phyloP scores from a whole-genome alignment of 2,329 filamentous ascomycete species.

The Chrysoporthe cubensis region DNA sequence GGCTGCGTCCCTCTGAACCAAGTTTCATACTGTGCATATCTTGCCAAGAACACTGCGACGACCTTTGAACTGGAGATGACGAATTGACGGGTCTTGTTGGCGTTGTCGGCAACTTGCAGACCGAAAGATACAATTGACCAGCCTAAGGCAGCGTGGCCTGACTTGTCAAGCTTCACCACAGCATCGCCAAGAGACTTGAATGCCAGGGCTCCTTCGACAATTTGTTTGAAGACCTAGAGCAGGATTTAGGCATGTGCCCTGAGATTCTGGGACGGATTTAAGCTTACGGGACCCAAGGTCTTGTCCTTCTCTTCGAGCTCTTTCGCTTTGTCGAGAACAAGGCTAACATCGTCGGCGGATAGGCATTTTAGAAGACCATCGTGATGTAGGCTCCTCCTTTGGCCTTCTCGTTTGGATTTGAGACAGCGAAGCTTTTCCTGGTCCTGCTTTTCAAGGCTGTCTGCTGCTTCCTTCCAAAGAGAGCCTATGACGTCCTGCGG shows the following conservation, averaged over 20 bases:
- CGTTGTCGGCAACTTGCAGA: background rate
- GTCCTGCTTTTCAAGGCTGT: too few relatives aligned
- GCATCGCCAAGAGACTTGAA: slow-evolving; percentile 4
- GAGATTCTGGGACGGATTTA: background rate
- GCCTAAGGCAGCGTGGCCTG: slow-evolving; percentile 1
- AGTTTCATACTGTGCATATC: background rate
- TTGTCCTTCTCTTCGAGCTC: background rate
- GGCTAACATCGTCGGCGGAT: background rate
- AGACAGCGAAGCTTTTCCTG: too few relatives aligned
- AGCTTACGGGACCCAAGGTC: background rate
- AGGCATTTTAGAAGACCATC: too few relatives aligned
- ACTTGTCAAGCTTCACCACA: slow-evolving; percentile 6
- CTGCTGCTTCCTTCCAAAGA: too few relatives aligned
- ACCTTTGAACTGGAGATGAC: slow-evolving; percentile 9
- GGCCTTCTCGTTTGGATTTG: too few relatives aligned
- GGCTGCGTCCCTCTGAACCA: background rate
- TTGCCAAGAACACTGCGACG: background rate
- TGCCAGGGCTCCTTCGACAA: background rate
- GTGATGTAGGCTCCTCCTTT: too few relatives aligned
- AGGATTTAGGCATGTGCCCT: too few relatives aligned
- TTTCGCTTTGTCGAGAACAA: background rate
- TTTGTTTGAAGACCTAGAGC: background rate
- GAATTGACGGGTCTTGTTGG: background rate
- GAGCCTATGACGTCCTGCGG: too few relatives aligned
- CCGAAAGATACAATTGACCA: slow-evolving; percentile 8